Evolutionary conservation across 345 rosid genomes (phyloP), one percentile per base, ranked within the genome.

Genomic region (Pelargonium nanum): DNA sequence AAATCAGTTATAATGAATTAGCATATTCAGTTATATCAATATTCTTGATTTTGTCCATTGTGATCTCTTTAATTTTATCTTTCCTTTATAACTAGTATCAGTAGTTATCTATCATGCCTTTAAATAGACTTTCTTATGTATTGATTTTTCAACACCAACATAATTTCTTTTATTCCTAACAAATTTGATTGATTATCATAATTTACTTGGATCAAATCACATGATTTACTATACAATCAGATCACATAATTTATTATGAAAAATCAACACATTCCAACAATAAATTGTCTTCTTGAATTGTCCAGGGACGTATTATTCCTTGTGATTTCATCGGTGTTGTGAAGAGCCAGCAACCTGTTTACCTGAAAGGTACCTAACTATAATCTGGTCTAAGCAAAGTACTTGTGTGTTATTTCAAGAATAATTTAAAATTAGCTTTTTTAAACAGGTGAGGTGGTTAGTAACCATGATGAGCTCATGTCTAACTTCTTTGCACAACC

Each of bases 401-500:
- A 12, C 15, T 0, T 0, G 48, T 40, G 48, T 15, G 17, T 0
- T 40, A 17, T 8, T 40, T 40, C 16, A 40, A 40, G 48, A 12
- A 40, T 6, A 40, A 40, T 17, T 40, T 10, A 40, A 40, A 9
- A 40, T 17, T 40, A 40, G 48, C 15, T 67, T 55, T 61, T 19
- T 68, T 60, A 68, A 24, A 59, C 80, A 89, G 99, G 89, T 57
- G 99, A 93, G 80, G 73, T 85, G 40, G 99, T 87, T 40, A 89
- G 77, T 61, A 93, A 93, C 81, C 99, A 93, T 64, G 99, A 93
- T 59, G 99, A 93, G 75, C 96, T 93, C 66, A 87, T 89, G 99
- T 89, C 97, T 52, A 93, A 93, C 90, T 93, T 93, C 72, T 93
- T 89, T 55, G 99, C 99, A 44, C 95, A 93, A 75, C 95, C 97